Percentiles rank a stretch among this genome's conserved stretches.
These are phyloP conservation scores for Didymella keratinophila DNA, from an alignment of 2,329 filamentous ascomycete genomes.

Conservation along the genomic window DNA sequence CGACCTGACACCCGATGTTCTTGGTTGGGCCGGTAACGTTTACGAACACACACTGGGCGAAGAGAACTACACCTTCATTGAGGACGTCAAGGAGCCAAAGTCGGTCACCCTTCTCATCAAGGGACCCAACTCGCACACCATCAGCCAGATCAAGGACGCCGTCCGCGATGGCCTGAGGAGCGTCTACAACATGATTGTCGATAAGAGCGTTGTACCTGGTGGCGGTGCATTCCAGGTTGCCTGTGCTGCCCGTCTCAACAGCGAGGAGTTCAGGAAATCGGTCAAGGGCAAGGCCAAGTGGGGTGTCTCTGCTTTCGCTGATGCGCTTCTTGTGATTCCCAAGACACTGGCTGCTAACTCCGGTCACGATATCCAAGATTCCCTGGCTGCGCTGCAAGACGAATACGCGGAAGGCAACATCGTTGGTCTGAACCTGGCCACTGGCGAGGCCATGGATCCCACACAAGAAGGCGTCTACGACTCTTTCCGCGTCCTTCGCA, in stretches of 20 bases:
- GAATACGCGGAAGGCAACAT: constrained; percentile 83
- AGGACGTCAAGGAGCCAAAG: constrained; percentile 98
- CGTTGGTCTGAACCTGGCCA: constrained; percentile 85
- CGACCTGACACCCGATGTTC: constrained; percentile 82
- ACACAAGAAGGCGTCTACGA: constrained; percentile 92
- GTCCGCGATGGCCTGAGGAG: constrained; percentile 93
- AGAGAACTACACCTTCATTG: constrained; percentile 98
- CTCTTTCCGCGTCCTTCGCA: constrained; percentile 92
- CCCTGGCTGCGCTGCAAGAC: constrained; percentile 84
- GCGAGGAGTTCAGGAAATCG: constrained; percentile 83
- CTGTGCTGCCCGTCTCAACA: constrained; percentile 84
- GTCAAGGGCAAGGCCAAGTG: constrained; percentile 98
- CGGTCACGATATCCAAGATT: constrained; percentile 95
- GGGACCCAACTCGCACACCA: constrained; percentile 95
- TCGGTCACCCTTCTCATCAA: constrained; percentile 98
- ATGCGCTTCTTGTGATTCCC: constrained; percentile 92
- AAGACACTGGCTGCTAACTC: constrained; percentile 97
- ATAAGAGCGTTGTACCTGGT: constrained; percentile 91
- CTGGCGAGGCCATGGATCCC: constrained; percentile 94
- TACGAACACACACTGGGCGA: constrained; percentile 98
- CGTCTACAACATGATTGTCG: constrained; percentile 99
- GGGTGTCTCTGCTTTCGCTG: constrained; percentile 93
- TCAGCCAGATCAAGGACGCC: constrained; percentile 94
- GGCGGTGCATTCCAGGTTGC: constrained; percentile 96
- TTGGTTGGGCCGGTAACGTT: constrained; percentile 95